Evolutionary conservation across 2,329 filamentous ascomycete species (phyloP).

Genomic region (Colletotrichum sp.): DNA sequence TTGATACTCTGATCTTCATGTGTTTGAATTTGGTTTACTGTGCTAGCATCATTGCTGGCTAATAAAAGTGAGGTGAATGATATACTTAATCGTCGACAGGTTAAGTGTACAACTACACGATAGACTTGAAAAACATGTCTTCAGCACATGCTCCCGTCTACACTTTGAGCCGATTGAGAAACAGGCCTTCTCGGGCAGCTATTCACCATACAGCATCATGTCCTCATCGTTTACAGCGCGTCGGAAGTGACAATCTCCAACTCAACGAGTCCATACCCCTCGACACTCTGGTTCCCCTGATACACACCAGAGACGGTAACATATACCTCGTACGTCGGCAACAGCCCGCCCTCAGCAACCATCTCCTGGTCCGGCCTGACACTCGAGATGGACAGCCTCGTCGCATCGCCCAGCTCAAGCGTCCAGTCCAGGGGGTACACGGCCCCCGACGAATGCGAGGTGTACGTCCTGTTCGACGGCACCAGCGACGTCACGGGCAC

Average conservation of each 20-base stretch:
- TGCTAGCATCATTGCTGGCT: neutral
- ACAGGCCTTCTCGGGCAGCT: neutral
- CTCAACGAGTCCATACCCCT: neutral
- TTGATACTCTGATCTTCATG: accelerated
- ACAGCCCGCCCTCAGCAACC: neutral
- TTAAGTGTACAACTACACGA: accelerated
- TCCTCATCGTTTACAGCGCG: neutral
- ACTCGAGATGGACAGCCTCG: neutral
- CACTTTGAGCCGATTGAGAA: neutral
- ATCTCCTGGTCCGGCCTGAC: neutral
- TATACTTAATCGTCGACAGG: neutral
- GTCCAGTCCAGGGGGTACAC: neutral
- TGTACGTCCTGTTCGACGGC: neutral
- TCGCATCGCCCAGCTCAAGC: neutral
- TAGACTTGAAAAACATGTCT: neutral
- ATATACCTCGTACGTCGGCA: neutral
- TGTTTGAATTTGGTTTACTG: accelerated
- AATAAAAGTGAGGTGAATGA: no score
- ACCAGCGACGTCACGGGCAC: neutral
- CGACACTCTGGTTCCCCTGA: accelerated
- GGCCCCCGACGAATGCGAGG: neutral
- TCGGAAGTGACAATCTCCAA: neutral
- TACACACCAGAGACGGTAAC: neutral
- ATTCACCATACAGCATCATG: no score
- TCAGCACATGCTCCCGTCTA: neutral